A percentile compares a stretch with the other conserved stretches of the same genome.
Evolutionary conservation across 2,329 filamentous ascomycete genomes (phyloP).

Genomic region (Macrophomina tecta): DNA sequence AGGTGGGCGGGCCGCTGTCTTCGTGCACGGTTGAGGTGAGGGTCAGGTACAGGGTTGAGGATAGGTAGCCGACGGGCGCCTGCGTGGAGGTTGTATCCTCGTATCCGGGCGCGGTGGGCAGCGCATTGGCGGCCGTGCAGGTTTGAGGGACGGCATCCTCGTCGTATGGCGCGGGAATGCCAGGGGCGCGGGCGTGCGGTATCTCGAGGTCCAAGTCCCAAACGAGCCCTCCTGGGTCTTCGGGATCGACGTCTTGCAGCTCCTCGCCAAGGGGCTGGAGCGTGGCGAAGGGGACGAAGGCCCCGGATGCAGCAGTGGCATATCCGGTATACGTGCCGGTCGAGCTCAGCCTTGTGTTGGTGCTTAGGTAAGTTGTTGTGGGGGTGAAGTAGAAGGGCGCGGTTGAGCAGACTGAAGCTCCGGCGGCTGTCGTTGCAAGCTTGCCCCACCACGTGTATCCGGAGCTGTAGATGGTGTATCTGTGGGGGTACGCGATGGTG

Average conservation of each 20-base stretch:
- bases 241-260: background rate
- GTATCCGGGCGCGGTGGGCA: background rate
- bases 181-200: background rate
- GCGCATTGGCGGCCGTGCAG: background rate
- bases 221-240: background rate
- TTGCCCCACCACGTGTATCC: slow-evolving; percentile 10
- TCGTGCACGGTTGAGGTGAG: background rate
- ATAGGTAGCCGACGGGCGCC: background rate
- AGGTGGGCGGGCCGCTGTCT: background rate
- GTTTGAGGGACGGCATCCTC: background rate
- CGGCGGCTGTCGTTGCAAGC: background rate
- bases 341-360: background rate
- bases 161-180: background rate
- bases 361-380: background rate
- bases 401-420: background rate
- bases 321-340: background rate
- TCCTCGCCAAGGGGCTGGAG: background rate
- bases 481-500: background rate
- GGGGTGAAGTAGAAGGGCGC: slow-evolving; percentile 3
- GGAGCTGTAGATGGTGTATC: background rate
- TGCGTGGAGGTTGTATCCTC: background rate
- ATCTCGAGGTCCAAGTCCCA: background rate
- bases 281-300: background rate
- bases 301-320: background rate
- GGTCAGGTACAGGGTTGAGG: background rate